Evolutionary conservation across 805 yeast species (phyloP).

Genomic region (Grigorovia jiainica): DNA sequence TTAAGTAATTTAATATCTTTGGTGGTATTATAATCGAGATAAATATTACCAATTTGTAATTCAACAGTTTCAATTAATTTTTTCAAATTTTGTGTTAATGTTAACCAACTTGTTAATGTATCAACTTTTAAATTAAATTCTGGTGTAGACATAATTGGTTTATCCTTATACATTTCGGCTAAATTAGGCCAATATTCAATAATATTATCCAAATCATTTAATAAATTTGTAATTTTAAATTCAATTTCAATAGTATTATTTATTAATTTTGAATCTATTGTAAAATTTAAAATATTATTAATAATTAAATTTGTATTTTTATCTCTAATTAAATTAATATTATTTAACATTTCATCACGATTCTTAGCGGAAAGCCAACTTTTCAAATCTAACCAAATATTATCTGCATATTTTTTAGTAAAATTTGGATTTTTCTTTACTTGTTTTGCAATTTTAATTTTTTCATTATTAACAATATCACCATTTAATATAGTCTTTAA

Average conservation of each 20-base stretch:
- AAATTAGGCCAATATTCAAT: slow-evolving; percentile 72
- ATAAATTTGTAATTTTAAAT: slow-evolving; percentile 43
- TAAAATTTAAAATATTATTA: slow-evolving; percentile 58
- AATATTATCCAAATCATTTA: slow-evolving; percentile 55
- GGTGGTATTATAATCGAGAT: slow-evolving; percentile 58
- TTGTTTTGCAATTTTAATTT: slow-evolving; percentile 58
- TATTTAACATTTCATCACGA: slow-evolving; percentile 64
- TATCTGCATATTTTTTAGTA: slow-evolving; percentile 24
- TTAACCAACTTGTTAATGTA: slow-evolving; percentile 76
- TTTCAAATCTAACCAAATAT: slow-evolving; percentile 77
- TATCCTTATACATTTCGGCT: slow-evolving; percentile 69
- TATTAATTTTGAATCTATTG: slow-evolving; percentile 37
- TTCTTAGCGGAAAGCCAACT: slow-evolving; percentile 77
- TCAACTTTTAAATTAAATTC: slow-evolving; percentile 60
- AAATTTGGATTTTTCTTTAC: slow-evolving; percentile 20
- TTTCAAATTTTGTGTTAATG: slow-evolving; percentile 60
- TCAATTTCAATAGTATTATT: slow-evolving; percentile 30
- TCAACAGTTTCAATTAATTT: slow-evolving; percentile 52
- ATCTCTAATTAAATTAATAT: slow-evolving; percentile 52
- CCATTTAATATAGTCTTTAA: slow-evolving; percentile 84
- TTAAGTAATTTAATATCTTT: too few species aligned
- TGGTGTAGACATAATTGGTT: slow-evolving; percentile 56
- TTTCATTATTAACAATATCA: slow-evolving; percentile 87
- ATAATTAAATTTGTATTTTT: slow-evolving; percentile 64
- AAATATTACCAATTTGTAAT: slow-evolving; percentile 80